phyloP scores from a whole-genome alignment of 2,329 filamentous ascomycete species.

The Dryadomyces quercivorus region DNA sequence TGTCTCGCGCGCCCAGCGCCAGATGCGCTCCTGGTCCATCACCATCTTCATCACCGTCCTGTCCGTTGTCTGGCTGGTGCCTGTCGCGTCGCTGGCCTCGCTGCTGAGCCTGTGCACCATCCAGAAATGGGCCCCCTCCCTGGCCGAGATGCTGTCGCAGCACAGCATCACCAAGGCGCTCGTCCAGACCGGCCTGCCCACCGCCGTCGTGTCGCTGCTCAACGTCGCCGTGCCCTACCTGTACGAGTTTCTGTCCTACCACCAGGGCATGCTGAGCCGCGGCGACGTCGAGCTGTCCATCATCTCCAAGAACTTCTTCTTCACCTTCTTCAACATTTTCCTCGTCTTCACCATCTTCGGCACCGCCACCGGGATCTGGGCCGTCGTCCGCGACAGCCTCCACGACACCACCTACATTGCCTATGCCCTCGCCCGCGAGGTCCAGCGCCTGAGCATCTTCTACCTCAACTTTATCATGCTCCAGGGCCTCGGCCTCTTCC shows the following conservation, averaged over 20 bases:
- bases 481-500: conserved; percentile 86
- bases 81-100: conserved; percentile 67
- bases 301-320: conserved; percentile 98
- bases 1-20: conserved; percentile 57
- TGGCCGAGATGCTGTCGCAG: conserved; percentile 54
- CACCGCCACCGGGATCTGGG: conserved; percentile 62
- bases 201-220: conserved; percentile 71
- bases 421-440: conserved; percentile 58
- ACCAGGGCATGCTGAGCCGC: conserved; percentile 89
- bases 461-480: conserved; percentile 92
- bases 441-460: conserved; percentile 66
- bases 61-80: conserved; percentile 77
- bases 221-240: conserved; percentile 86
- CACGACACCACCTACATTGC: conserved; percentile 72
- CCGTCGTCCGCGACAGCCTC: conserved; percentile 59
- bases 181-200: conserved; percentile 79
- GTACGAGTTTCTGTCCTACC: conserved; percentile 84
- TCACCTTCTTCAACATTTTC: conserved; percentile 98
- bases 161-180: conserved; percentile 64
- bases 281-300: conserved; percentile 89
- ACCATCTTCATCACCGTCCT: conserved; percentile 73
- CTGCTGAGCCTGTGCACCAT: conserved; percentile 75
- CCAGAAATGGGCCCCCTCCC: conserved; percentile 53
- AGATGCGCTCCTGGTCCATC: conserved; percentile 70
- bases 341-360: conserved; percentile 84